Conservation (phyloP, 768 basidiomycete species). For the Tremella fuciformis region DNA sequence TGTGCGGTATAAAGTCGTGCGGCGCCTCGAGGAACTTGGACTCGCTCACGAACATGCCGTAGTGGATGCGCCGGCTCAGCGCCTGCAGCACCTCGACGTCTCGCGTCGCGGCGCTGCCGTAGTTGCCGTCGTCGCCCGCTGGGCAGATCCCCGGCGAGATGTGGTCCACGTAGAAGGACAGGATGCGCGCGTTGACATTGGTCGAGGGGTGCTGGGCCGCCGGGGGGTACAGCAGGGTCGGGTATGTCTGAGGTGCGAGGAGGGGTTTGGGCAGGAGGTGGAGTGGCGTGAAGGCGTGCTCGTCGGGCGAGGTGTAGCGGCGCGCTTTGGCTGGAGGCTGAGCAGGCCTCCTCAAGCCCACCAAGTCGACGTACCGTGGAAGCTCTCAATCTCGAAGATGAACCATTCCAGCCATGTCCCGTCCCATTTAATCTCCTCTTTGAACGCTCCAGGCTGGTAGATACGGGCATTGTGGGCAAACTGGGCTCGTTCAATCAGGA, state of each 20-base stretch:
- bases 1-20: slow-evolving; percentile 86
- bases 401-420: slow-evolving; percentile 99
- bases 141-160: slow-evolving; percentile 86
- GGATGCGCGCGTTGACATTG: slow-evolving; percentile 83
- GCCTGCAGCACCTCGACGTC: slow-evolving; percentile 96
- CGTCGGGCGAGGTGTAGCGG: slow-evolving; percentile 97
- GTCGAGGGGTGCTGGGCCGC: slow-evolving; percentile 56
- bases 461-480: slow-evolving; percentile 90
- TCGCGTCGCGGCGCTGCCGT: slow-evolving; percentile 89
- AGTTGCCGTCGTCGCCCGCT: slow-evolving; percentile 80
- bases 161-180: slow-evolving; percentile 78
- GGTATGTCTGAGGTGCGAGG: slow-evolving; percentile 68
- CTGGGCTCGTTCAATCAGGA: slow-evolving; percentile 91
- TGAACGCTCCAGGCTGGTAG: slow-evolving; percentile 75
- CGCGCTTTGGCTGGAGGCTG: slow-evolving; percentile 75
- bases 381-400: slow-evolving; percentile 86
- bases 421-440: slow-evolving; percentile 67
- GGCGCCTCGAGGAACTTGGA: slow-evolving; percentile 89
- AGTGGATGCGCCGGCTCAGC: slow-evolving; percentile 97
- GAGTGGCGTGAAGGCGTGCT: slow-evolving; percentile 82
- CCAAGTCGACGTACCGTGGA: slow-evolving; percentile 69
- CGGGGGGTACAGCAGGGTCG: slow-evolving; percentile 61
- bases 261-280: slow-evolving; percentile 75
- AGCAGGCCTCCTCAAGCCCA: background rate
- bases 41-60: slow-evolving; percentile 99